Evolutionary conservation across 441 rosid genomes (phyloP), one percentile per base, ranked within the genome.

Genomic region (Codiaeum variegatum): DNA sequence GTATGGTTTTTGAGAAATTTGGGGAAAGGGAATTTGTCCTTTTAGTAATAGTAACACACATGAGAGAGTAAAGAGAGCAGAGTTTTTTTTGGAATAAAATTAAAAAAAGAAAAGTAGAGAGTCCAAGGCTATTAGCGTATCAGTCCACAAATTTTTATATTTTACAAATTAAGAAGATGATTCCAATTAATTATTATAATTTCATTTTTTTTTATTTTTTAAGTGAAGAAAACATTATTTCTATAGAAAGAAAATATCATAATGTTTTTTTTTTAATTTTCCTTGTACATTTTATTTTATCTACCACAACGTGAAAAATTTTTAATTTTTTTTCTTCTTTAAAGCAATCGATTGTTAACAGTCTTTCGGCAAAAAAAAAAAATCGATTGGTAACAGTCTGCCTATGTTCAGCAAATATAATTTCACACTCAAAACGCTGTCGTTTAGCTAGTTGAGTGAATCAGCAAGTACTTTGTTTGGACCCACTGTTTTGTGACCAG

Each of bases 401-500:
- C 5, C 66, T 15, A n/a, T 19, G 10, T 23, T 6, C 36, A 44
- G 16, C 55, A 5, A 38, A 44, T 10, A 46, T 19, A 34, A 34
- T 36, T 62, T 36, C 2, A 67, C 2, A 69, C 77, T 21, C 49
- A n/a, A 65, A 54, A 21, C 73, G 65, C 42, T 66, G 73, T 70
- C 44, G 72, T 70, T 36, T 34, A 34, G 46, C n/a, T 16, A 16
- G 34, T 29, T 19, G 16, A 28, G 15, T 18, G 40, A n/a, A 36
- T 36, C 63, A n/a, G 24, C 1, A 0, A 28, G 62, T 26, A 13
- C 62, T 13, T 2, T 59, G 63, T 59, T 16, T 28, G 36, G 32
- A 26, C 59, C 26, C 60, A 31, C 60, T 11, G 28, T 34, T 10
- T 23, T 74, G 70, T 70, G 90, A 81, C 82, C 67, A 73, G 91